phyloP scores from a whole-genome alignment of 257 asterid genomes.

The Solanum stenotomum region DNA sequence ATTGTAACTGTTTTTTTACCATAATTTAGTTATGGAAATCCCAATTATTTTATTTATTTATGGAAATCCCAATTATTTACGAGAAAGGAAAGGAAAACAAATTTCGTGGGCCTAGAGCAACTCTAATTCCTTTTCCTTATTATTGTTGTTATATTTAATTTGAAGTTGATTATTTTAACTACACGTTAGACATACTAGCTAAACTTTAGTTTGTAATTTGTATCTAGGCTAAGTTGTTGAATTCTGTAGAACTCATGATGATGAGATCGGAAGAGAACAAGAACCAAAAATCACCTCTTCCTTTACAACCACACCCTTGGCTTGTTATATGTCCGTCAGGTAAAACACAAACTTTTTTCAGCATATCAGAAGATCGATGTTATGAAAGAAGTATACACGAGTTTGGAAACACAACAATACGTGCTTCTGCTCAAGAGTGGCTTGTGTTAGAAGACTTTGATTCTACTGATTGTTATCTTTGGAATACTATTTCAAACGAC shows the following conservation, averaged over 20 bases:
- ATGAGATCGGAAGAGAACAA: background rate
- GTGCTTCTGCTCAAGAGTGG: background rate
- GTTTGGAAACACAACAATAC: background rate
- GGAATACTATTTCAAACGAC: too few species aligned
- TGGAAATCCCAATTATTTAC: background rate
- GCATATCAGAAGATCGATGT: background rate
- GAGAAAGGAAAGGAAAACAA: background rate
- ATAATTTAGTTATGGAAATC: background rate
- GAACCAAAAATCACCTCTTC: background rate
- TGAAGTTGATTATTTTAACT: too few species aligned
- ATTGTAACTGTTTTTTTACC: background rate
- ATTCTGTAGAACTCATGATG: background rate
- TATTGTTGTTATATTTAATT: too few species aligned
- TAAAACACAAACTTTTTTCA: too few species aligned
- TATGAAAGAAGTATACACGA: background rate
- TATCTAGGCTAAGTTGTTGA: too few species aligned
- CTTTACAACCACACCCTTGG: too few species aligned
- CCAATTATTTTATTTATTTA: background rate
- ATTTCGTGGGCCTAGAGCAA: background rate
- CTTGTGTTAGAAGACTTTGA: background rate
- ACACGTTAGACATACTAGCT: too few species aligned
- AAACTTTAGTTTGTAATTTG: too few species aligned
- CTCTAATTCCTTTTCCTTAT: background rate
- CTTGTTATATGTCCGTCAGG: too few species aligned
- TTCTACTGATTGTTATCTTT: background rate